Evolutionary conservation across 179 eudicot species (phyloP).

Genomic region (Camellia oleifera): DNA sequence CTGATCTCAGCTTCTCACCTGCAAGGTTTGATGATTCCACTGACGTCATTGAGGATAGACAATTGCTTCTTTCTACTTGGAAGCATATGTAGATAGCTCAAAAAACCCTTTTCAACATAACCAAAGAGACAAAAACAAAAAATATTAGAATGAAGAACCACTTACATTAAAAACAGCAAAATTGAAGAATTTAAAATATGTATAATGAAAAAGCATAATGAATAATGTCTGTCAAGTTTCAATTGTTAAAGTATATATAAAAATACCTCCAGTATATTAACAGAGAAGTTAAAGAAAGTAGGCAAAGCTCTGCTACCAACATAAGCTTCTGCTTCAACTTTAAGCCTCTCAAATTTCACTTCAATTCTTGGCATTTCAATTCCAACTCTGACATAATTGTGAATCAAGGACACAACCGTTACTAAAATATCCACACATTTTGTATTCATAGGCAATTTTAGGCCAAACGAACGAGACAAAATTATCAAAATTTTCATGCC

Average conservation of each 20-base stretch:
- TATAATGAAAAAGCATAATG: too few species aligned
- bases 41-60: constrained; percentile 53
- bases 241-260: background rate
- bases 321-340: constrained; percentile 36
- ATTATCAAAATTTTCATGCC: too few species aligned
- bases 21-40: constrained; percentile 62
- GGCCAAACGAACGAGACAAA: background rate
- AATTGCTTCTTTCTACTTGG: constrained; percentile 49
- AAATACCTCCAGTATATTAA: constrained; percentile 29
- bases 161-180: background rate
- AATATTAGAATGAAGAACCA: background rate
- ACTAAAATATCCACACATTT: background rate
- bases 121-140: background rate
- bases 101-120: constrained; percentile 32
- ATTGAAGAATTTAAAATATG: background rate
- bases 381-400: constrained; percentile 20
- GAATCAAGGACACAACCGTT: background rate
- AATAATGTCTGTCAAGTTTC: too few species aligned
- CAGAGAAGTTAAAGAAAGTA: constrained; percentile 26
- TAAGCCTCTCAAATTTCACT: constrained; percentile 40
- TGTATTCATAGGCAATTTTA: background rate
- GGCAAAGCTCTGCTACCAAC: constrained; percentile 43
- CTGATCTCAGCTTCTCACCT: constrained; percentile 28
- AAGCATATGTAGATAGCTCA: constrained; percentile 43
- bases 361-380: constrained; percentile 43